phyloP scores from a whole-genome alignment of 345 rosid species.

The Citrus reticulata region DNA sequence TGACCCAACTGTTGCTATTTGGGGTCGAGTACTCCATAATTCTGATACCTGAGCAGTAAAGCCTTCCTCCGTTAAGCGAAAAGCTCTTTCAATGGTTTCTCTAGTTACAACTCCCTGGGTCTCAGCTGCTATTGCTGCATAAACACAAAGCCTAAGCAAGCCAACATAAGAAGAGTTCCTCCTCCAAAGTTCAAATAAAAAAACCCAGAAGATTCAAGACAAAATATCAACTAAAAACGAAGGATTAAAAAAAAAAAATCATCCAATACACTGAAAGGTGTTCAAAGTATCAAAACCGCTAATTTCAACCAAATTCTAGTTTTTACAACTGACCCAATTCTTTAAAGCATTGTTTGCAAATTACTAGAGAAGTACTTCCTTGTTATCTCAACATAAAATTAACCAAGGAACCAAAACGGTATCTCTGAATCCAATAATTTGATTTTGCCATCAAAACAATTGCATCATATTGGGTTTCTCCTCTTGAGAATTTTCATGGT shows the following conservation, averaged over 20 bases:
- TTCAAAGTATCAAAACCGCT: neutral
- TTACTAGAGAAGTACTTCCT: neutral
- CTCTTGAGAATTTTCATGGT: no score
- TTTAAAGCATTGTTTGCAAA: neutral
- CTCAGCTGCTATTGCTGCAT: conserved; percentile 81
- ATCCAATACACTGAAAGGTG: neutral
- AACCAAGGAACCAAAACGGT: no score
- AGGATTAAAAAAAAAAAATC: neutral
- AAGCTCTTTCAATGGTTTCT: conserved; percentile 72
- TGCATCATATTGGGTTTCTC: no score
- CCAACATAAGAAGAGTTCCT: conserved; percentile 54
- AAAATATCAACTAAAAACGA: neutral
- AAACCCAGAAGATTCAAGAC: neutral
- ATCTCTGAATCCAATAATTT: no score
- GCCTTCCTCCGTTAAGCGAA: conserved; percentile 73
- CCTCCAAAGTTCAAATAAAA: conserved; percentile 7
- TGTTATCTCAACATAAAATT: neutral
- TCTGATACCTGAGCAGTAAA: conserved; percentile 71
- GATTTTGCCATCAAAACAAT: no score
- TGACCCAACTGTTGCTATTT: conserved; percentile 72
- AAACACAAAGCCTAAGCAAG: conserved; percentile 75
- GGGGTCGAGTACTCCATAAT: conserved; percentile 54
- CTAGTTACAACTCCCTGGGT: conserved; percentile 59
- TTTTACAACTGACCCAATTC: neutral
- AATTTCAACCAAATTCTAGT: conserved; percentile 3